Evolutionary conservation across 2,329 filamentous ascomycete genomes (phyloP).

Genomic region (Claviceps sp.): DNA sequence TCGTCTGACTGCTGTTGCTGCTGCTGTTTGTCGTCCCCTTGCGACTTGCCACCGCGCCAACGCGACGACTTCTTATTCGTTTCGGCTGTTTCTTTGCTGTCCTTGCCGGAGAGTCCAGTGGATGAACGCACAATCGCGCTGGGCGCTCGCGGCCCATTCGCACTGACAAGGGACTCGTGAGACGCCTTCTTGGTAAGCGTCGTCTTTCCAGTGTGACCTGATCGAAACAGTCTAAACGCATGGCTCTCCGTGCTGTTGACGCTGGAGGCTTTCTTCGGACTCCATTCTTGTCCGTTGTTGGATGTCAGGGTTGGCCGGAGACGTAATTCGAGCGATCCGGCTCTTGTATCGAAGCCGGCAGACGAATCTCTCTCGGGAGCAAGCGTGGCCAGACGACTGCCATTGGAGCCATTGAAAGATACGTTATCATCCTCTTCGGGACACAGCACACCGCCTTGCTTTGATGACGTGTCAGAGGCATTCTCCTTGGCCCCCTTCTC

Average conservation of each 20-base stretch:
- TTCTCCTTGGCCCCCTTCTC: constrained; percentile 41
- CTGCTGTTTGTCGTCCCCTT: constrained; percentile 39
- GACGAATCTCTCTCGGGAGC: constrained; percentile 28
- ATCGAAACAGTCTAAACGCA: constrained; percentile 39
- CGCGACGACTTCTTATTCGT: constrained; percentile 36
- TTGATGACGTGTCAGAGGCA: constrained; percentile 37
- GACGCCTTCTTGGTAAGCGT: constrained; percentile 37
- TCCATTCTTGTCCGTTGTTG: constrained; percentile 24
- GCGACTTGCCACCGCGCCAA: constrained; percentile 38
- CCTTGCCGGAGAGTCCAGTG: constrained; percentile 31
- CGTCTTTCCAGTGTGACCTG: constrained; percentile 28
- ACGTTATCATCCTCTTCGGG: constrained; percentile 29
- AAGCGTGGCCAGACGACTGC: constrained; percentile 22
- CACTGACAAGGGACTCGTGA: constrained; percentile 38
- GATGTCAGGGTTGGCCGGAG: constrained; percentile 69
- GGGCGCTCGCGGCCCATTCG: constrained; percentile 19
- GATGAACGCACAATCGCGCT: constrained; percentile 29
- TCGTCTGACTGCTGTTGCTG: constrained; percentile 66
- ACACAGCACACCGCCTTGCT: constrained; percentile 18
- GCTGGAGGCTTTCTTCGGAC: constrained; percentile 33
- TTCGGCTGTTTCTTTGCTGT: constrained; percentile 21
- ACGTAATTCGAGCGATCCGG: constrained; percentile 67
- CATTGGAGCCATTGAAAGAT: constrained; percentile 23
- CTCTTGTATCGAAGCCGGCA: constrained; percentile 43
- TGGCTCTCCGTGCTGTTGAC: constrained; percentile 28